phyloP scores from a whole-genome alignment of 768 basidiomycete species.

The Suillus fuscotomentosus region DNA sequence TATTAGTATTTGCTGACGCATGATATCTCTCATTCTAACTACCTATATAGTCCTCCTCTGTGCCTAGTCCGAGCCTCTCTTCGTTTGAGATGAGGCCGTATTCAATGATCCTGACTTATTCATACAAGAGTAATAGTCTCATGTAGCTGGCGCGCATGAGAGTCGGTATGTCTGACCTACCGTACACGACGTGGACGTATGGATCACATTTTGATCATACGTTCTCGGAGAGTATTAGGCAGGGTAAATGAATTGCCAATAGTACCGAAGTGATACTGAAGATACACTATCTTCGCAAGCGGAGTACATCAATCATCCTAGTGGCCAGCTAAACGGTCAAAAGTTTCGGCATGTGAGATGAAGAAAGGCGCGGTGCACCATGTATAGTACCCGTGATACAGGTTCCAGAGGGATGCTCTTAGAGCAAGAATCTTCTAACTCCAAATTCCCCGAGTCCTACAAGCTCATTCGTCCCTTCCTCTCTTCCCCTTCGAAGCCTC shows the following conservation, averaged over 20 bases:
- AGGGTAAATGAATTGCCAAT: not conserved
- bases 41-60: too few species aligned
- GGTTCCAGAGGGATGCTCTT: not conserved
- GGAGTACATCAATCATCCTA: not conserved
- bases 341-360: too few species aligned
- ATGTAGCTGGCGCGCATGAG: not conserved
- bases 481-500: slow-evolving; percentile 70
- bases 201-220: not conserved
- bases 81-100: not conserved
- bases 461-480: slow-evolving; percentile 40
- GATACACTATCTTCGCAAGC: not conserved
- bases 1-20: too few species aligned
- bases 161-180: not conserved
- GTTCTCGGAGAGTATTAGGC: not conserved
- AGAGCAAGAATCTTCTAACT: not conserved
- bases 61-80: too few species aligned
- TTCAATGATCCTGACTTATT: slow-evolving; percentile 1
- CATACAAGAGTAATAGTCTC: slow-evolving; percentile 3
- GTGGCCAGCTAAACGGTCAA: not conserved
- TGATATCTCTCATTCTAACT: too few species aligned
- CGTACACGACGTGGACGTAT: not conserved
- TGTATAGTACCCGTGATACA: not conserved
- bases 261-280: not conserved
- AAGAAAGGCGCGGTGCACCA: not conserved
- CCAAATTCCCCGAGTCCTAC: not conserved